Evolutionary conservation across 1,284 basidiomycete species (phyloP).

Genomic region (Boletus sp.): DNA sequence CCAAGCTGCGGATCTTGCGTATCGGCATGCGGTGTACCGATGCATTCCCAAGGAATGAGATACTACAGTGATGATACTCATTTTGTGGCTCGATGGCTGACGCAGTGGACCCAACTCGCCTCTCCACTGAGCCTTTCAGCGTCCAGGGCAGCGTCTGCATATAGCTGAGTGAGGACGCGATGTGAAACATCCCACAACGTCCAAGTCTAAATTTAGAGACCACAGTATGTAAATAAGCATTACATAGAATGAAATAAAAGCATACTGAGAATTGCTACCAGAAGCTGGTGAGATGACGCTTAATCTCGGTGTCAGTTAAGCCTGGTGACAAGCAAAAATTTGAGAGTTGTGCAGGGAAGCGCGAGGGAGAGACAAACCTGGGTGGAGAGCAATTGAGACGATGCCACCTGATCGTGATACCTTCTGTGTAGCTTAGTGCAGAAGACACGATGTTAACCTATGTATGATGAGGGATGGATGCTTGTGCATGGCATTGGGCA

Average conservation of each 20-base stretch:
- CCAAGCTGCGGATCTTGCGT: slow-evolving; percentile 23
- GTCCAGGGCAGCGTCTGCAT: slow-evolving; percentile 44
- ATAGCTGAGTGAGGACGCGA: slow-evolving; percentile 51
- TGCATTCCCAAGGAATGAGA: slow-evolving; percentile 43
- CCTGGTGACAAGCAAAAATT: slow-evolving; percentile 9
- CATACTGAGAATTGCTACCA: slow-evolving; percentile 6
- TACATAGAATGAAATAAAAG: not conserved
- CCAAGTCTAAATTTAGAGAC: not conserved
- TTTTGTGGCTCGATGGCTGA: not conserved
- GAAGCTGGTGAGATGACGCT: slow-evolving; percentile 17
- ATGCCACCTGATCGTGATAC: slow-evolving; percentile 34
- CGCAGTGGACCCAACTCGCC: slow-evolving; percentile 26
- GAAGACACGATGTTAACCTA: slow-evolving; percentile 30
- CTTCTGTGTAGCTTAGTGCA: slow-evolving; percentile 33
- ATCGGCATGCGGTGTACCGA: slow-evolving; percentile 27
- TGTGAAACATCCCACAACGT: slow-evolving; percentile 29
- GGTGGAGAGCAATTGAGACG: slow-evolving; percentile 32
- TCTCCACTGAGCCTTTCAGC: slow-evolving; percentile 42
- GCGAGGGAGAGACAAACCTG: slow-evolving; percentile 19
- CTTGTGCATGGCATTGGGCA: too few species aligned
- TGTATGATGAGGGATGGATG: not conserved
- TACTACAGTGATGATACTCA: slow-evolving; percentile 30
- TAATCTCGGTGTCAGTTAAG: slow-evolving; percentile 17
- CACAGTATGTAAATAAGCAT: not conserved
- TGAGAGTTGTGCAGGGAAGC: not conserved